Evolutionary conservation across 192 early-diverging fungal genomes (phyloP), one percentile per base, ranked within the genome.

Genomic region (Cetraspora pellucida): DNA sequence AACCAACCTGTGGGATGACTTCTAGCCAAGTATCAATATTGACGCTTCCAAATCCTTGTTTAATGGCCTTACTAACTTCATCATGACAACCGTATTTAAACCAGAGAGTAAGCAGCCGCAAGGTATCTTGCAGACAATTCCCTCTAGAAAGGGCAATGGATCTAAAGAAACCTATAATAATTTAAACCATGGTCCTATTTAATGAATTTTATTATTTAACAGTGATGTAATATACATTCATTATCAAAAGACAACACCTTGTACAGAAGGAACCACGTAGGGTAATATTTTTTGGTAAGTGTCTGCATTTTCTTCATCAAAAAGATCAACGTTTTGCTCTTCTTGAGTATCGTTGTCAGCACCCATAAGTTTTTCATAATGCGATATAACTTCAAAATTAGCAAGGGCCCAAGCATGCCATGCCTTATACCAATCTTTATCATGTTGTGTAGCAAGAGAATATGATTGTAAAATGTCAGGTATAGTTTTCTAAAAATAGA

Each of bases 321-420:
- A 13, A 16, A 50, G 14, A 7, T 61, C 57, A 60, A 49, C n/a
- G 27, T 47, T 75, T 50, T 50, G 43, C 16, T 78, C 82, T 50
- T 80, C 84, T 2, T 71, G 80, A 65, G 78, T 74, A 43, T 73
- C 47, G 55, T 81, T 77, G 49, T 75, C 80, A 27, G 74, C 67
- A 25, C 66, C 83, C 72, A 60, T 88, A 10, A 83, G 78, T 80
- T 92, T 88, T 58, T 92, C 90, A 76, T 92, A 88, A 77, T 91
- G 89, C 8, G 87, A 87, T 72, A 96, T 88, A 37, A 92, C 93
- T 77, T 99, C 95, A 79, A 94, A 93, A 79, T 97, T 97, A 31
- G 92, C 90, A 19, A 97, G 81, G n/a, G 95, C 97, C 92, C 95
- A 97, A 17, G 94, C 89, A 77, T 99, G 97, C 96, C 96, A 99